Conservation (phyloP, 352 stramenopile species). For the Phytophthora citricola region DNA sequence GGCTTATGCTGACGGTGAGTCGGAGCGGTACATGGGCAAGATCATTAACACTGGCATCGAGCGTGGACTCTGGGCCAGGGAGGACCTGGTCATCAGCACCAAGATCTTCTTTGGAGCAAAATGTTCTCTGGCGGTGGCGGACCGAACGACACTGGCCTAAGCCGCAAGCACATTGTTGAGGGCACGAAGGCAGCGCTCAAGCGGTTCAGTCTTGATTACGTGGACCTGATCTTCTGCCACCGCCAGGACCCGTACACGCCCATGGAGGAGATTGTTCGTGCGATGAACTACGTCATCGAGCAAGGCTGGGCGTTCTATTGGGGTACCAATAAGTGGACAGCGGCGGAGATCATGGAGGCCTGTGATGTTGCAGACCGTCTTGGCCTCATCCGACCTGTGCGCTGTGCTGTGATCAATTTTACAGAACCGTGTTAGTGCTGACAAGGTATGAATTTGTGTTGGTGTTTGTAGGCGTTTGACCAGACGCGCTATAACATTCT, state of each 20-base stretch:
- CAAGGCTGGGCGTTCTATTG: slow-evolving; percentile 56
- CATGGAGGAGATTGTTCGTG: slow-evolving; percentile 56
- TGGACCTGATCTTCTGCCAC: slow-evolving; percentile 56
- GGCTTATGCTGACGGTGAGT: slow-evolving; percentile 34
- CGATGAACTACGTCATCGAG: slow-evolving; percentile 58
- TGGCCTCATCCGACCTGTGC: slow-evolving; percentile 36
- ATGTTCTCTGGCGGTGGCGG: slow-evolving; percentile 10
- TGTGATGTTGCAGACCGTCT: slow-evolving; percentile 44
- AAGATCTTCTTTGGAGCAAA: slow-evolving; percentile 47
- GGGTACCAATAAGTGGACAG: slow-evolving; percentile 59
- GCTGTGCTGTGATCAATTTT: neutral
- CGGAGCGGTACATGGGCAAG: slow-evolving; percentile 40
- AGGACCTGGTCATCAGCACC: slow-evolving; percentile 56
- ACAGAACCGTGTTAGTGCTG: slow-evolving; percentile 46
- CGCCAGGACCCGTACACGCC: slow-evolving; percentile 42
- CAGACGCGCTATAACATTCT: slow-evolving; percentile 70
- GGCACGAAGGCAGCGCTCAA: slow-evolving; percentile 48
- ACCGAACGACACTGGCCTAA: slow-evolving; percentile 41
- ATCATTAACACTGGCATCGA: slow-evolving; percentile 41
- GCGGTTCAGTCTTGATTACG: slow-evolving; percentile 41
- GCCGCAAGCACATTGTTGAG: slow-evolving; percentile 58
- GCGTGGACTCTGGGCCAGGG: slow-evolving; percentile 30
- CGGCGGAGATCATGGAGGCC: slow-evolving; percentile 56
- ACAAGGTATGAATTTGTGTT: neutral
- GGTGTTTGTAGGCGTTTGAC: slow-evolving; percentile 51